phyloP scores from a whole-genome alignment of 805 yeast genomes.

The Candida dendrica region DNA sequence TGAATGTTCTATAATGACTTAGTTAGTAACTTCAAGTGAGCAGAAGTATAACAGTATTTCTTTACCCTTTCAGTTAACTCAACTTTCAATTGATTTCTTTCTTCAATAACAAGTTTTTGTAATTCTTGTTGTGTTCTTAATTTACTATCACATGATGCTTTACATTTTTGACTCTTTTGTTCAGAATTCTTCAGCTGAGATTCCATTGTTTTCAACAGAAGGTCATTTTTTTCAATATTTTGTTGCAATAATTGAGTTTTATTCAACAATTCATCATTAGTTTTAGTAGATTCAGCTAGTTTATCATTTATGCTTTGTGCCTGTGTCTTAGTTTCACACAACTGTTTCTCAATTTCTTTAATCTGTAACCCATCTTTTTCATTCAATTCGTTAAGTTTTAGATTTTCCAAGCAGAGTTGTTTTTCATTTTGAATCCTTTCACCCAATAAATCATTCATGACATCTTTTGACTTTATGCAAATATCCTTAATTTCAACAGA shows the following conservation, averaged over 20 bases:
- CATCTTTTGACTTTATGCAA: background rate
- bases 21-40: no score
- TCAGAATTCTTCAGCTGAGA: slow-evolving; percentile 5
- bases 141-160: slow-evolving; percentile 26
- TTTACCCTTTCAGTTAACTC: slow-evolving; percentile 14
- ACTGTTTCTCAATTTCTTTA: background rate
- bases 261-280: background rate
- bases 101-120: slow-evolving; percentile 22
- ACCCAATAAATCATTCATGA: background rate
- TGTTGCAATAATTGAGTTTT: background rate
- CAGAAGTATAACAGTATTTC: no score
- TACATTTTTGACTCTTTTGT: slow-evolving; percentile 12
- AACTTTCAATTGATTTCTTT: slow-evolving; percentile 19
- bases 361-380: background rate
- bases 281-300: background rate
- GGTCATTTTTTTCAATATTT: slow-evolving; percentile 1
- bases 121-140: slow-evolving; percentile 28
- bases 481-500: background rate
- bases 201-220: slow-evolving; percentile 2
- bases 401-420: background rate
- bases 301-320: background rate
- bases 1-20: no score
- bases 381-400: background rate
- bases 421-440: background rate
- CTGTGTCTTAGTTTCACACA: background rate